phyloP scores from a whole-genome alignment of 257 asterid genomes.

The Nicotiana noctiflora region DNA sequence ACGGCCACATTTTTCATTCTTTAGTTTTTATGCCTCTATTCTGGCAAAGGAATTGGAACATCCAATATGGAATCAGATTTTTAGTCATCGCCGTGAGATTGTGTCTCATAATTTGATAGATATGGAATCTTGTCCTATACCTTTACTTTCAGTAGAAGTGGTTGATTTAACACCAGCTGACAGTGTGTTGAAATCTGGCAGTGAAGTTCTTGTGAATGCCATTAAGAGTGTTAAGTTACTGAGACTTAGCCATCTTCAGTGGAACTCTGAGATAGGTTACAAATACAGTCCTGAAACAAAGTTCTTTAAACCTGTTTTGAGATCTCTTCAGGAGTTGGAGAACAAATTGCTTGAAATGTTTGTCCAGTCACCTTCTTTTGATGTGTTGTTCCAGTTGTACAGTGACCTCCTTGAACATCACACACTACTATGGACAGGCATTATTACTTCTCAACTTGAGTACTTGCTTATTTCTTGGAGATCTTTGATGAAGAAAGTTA shows the following conservation, averaged over 20 bases:
- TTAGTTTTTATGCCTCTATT: constrained; percentile 36
- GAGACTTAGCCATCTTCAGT: constrained; percentile 69
- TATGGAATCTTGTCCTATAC: constrained; percentile 25
- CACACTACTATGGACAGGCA: constrained; percentile 58
- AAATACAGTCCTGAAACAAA: constrained; percentile 18
- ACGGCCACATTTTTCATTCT: constrained; percentile 43
- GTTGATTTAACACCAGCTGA: constrained; percentile 32
- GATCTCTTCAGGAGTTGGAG: constrained; percentile 49
- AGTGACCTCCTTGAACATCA: constrained; percentile 71
- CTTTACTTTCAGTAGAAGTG: constrained; percentile 50
- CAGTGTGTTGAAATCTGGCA: constrained; percentile 28
- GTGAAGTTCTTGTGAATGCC: constrained; percentile 33
- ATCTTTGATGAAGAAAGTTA: constrained; percentile 45
- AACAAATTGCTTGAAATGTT: constrained; percentile 54
- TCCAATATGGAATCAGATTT: constrained; percentile 60
- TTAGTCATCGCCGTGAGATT: constrained; percentile 37
- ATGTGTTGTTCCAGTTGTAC: constrained; percentile 42
- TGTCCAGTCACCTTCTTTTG: constrained; percentile 48
- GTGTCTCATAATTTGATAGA: constrained; percentile 24
- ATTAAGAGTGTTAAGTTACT: constrained; percentile 47
- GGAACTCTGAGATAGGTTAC: constrained; percentile 49
- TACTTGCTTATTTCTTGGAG: constrained; percentile 46
- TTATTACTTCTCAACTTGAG: constrained; percentile 37
- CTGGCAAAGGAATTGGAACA: constrained; percentile 52
- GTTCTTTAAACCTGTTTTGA: constrained; percentile 35